These are phyloP conservation scores for Blastobotrys petasosporus DNA, from an alignment of 1,139 yeast genomes.

Conservation along the genomic window DNA sequence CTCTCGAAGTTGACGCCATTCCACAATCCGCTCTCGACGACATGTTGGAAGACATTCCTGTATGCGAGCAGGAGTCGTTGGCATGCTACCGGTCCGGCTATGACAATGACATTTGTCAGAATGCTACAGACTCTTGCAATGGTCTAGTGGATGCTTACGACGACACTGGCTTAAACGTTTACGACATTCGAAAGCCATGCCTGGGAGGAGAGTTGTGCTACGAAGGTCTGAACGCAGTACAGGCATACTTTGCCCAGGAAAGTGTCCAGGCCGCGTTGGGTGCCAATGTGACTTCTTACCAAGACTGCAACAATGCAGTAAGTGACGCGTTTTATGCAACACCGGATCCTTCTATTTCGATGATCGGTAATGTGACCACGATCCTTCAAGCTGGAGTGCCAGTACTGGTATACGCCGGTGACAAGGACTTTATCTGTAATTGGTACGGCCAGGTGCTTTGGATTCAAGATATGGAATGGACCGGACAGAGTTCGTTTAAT, in stretches of 20 bases:
- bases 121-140: constrained; percentile 41
- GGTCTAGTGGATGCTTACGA: constrained; percentile 47
- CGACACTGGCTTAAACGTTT: constrained; percentile 58
- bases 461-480: constrained; percentile 65
- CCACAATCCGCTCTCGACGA: background rate
- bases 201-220: constrained; percentile 65
- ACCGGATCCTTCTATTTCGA: constrained; percentile 60
- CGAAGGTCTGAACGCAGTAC: constrained; percentile 59
- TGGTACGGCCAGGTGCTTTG: constrained; percentile 86
- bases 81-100: background rate
- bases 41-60: background rate
- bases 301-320: constrained; percentile 58
- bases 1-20: constrained; percentile 49
- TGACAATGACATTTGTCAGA: background rate
- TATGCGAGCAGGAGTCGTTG: background rate
- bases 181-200: constrained; percentile 61
- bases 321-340: constrained; percentile 63
- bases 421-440: constrained; percentile 83
- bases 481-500: constrained; percentile 29
- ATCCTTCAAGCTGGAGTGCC: constrained; percentile 56
- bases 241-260: constrained; percentile 60
- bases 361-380: constrained; percentile 54
- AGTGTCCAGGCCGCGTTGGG: constrained; percentile 77
- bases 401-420: constrained; percentile 80
- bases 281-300: constrained; percentile 79